Base-by-base conservation (phyloP, 2,329 filamentous ascomycete genomes). In the Ascochyta clinopodiicola region DNA sequence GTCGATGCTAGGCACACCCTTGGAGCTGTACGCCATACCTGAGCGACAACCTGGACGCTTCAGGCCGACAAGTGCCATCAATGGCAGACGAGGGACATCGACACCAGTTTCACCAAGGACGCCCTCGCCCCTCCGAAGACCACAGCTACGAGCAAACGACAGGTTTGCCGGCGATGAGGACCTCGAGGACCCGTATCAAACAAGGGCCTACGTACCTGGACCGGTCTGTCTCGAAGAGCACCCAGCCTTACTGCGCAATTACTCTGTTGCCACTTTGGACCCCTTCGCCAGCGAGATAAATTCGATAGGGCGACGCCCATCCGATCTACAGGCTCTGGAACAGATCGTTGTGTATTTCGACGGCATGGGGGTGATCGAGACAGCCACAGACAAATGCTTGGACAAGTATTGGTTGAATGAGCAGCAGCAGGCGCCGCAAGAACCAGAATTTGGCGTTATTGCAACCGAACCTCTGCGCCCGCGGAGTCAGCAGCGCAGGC, bases 291-390 rank as follows among this genome's bases (percentile, higher is more conserved):
- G 53, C 35, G 60, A 58, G n/a, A 45, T 54, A 36, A 59, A 62
- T 17, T 46, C 60, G 22, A 46, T 55, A 40, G 55, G 50, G 24
- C 62, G 56, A 56, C 62, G 62, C 22, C 57, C 59, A 36, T 70
- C 69, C 12, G 69, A 74, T 44, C 34, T 63, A 37, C 46, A 63
- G 22, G 63, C 58, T 6, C 58, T 75, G 17, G 78, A 80, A 21
- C 71, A 75, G 25, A 69, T 79, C n/a, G 75, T 76, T 43, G 70
- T 71, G 37, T 80, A 74, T 63, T 79, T 80, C 44, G 70, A 76
- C 21, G 69, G 68, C 3, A 74, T 79, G 42, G 73, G 72, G 13
- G 67, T 78, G n/a, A 67, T 70, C 7, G 64, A 65, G 6, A 44
- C 62, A 27, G 55, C 65, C 12, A 67, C 69, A 6, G 69, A 73